Evolutionary conservation across 2,329 filamentous ascomycete species (phyloP), one percentile per base, ranked within the genome.

Genomic region (Blastomyces parvus): DNA sequence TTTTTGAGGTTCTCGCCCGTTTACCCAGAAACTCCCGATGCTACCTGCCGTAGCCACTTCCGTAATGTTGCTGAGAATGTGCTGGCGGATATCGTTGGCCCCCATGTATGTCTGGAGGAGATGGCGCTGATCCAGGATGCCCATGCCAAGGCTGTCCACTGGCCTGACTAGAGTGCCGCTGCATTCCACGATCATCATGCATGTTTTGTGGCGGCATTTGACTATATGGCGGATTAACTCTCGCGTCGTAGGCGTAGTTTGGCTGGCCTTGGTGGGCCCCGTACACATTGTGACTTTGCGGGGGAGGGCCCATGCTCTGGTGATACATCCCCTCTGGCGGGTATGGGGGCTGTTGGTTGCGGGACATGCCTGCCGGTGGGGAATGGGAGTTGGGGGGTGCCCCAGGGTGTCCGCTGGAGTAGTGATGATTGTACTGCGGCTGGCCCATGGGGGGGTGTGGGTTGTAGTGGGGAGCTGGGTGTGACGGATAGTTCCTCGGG

Each of bases 21-120:
- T 17, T 27, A 11, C 19, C 22, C 46, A 13, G 22, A 9, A 22
- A n/a, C 19, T 2, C 9, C 6, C 25, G 27, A 30, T 19, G 8
- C 19, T 66, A 64, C 57, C 64, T 60, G 44, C 64, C 66, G 48
- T 63, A 63, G 6, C 64, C 64, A 33, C 62, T 55, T 27, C 64
- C 62, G 25, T 62, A 65, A 60, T 65, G 64, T 27, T 62, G 64
- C 14, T 62, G 64, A 40, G 59, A 52, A 33, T 61, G 64, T 4
- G 59, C 22, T 22, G 42, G n/a, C 40, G 42, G 52, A 55, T 55
- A 55, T 55, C 52, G 52, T 25, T 36, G 27, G 17, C 52, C 52
- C 17, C 14, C 52, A 14, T 55, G 52, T 11, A 33, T 55, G 6
- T 17, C 52, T 36, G 52, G 52, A 5, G 52, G 30, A 7, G 52